Conservation (phyloP, 208 protist genomes). For the Wallacemonas rigidus region DNA sequence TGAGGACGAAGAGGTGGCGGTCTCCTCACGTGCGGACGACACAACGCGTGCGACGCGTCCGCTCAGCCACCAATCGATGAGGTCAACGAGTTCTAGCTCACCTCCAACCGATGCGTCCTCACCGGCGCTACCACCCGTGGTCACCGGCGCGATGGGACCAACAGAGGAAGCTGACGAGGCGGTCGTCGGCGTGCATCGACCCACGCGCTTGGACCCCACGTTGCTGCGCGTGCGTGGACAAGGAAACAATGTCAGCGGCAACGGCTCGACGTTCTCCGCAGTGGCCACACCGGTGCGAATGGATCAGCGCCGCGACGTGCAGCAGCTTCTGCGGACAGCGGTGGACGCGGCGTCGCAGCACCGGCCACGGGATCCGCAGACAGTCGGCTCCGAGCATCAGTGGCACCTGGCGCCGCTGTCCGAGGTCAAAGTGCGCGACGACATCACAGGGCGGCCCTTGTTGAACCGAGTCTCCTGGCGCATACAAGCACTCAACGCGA, state of each 20-base stretch:
- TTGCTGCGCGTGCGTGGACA: slow-evolving; percentile 21
- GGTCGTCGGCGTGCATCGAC: background rate
- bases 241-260: slow-evolving; percentile 18
- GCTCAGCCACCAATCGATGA: background rate
- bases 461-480: slow-evolving; percentile 20
- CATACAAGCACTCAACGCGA: slow-evolving; percentile 31
- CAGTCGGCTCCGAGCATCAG: slow-evolving; percentile 12
- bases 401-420: slow-evolving; percentile 22
- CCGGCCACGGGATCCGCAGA: slow-evolving; percentile 18
- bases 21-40: too few relatives aligned
- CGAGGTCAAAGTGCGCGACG: slow-evolving; percentile 21
- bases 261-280: slow-evolving; percentile 16
- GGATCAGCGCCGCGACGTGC: slow-evolving; percentile 42
- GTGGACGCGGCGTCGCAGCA: slow-evolving; percentile 33
- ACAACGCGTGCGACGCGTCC: background rate
- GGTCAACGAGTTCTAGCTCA: background rate
- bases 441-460: slow-evolving; percentile 13
- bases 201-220: background rate
- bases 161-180: background rate
- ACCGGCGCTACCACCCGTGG: background rate
- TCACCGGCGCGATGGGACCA: background rate
- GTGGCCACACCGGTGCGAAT: slow-evolving; percentile 7
- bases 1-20: background rate
- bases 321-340: slow-evolving; percentile 37
- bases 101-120: background rate